Evolutionary conservation across 306 rosid species (phyloP), one percentile per base, ranked within the genome.

Genomic region (Sesbania bispinosa): DNA sequence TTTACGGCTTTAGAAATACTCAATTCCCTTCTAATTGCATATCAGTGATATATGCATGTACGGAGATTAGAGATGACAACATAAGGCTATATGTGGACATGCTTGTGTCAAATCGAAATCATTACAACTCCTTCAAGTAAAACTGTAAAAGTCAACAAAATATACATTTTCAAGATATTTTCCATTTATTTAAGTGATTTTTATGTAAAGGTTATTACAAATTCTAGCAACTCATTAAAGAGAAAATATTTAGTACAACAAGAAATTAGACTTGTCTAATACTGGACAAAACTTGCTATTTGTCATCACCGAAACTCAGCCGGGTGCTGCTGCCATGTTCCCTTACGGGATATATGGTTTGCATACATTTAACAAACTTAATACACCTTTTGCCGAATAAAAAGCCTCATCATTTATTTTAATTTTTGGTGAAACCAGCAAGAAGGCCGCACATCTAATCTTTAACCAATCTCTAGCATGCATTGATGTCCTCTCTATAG

Each of bases 91-190:
- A 71, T 47, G 27, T 55, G 45, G 71, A 15, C 65, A 52, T 19
- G 21, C 51, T 39, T 61, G 67, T 50, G 7, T 29, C 30, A 41
- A 50, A n/a, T n/a, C n/a, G n/a, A n/a, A n/a, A 13, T 38, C n/a
- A 69, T 61, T 50, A 50, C 29, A 39, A 45, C 2, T 23, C 51
- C 67, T 21, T 8, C 46, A 2, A 35, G 59, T 41, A 51, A n/a
- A n/a, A n/a, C n/a, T n/a, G n/a, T n/a, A n/a, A 61, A n/a, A 39
- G 9, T 39, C 19, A 29, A 72, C 48, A 51, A 50, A 10, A 43
- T 50, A 19, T 59, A 4, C 27, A 11, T 61, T 68, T 58, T 27
- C 71, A 41, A 77, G 50, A 77, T 42, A 70, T 14, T 58, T 42
- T 33, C 42, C 60, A 77, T 38, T 62, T 42, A 61, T 52, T 63